phyloP scores from a whole-genome alignment of 176 grass and related monocot genomes.

The Triticum dicoccoides region DNA sequence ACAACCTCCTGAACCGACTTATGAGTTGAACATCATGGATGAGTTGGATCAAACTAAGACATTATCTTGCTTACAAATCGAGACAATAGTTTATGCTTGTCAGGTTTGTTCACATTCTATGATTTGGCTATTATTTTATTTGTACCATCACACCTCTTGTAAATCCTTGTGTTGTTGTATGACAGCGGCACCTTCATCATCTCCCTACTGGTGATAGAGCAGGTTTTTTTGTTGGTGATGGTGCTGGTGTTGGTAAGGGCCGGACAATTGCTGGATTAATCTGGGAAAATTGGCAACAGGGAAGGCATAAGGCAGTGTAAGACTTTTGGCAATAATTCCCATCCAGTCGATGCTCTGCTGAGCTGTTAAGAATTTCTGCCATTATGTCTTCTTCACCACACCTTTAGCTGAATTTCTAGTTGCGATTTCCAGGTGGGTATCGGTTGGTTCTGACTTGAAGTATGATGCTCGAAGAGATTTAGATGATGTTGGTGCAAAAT shows the following conservation, averaged over 20 bases:
- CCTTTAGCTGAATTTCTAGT: constrained; percentile 10
- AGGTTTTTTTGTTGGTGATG: constrained; percentile 98
- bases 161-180: constrained; percentile 43
- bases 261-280: constrained; percentile 98
- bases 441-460: constrained; percentile 95
- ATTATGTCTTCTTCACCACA: neutral
- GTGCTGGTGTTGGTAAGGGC: constrained; percentile 98
- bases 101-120: constrained; percentile 67
- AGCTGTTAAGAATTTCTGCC: neutral
- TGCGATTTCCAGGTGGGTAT: constrained; percentile 77
- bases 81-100: constrained; percentile 97
- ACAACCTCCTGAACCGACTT: constrained; percentile 95
- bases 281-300: constrained; percentile 99
- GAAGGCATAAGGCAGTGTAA: constrained; percentile 90
- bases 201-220: constrained; percentile 83
- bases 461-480: constrained; percentile 96
- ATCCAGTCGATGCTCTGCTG: neutral
- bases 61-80: constrained; percentile 95
- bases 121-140: constrained; percentile 15
- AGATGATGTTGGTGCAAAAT: constrained; percentile 94
- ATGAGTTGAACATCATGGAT: constrained; percentile 71
- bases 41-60: constrained; percentile 73
- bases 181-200: constrained; percentile 86
- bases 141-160: constrained; percentile 17
- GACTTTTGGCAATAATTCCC: constrained; percentile 27